These are phyloP conservation scores for Cladorrhinum samala DNA, from an alignment of 495 filamentous ascomycete genomes.

Conservation along the genomic window DNA sequence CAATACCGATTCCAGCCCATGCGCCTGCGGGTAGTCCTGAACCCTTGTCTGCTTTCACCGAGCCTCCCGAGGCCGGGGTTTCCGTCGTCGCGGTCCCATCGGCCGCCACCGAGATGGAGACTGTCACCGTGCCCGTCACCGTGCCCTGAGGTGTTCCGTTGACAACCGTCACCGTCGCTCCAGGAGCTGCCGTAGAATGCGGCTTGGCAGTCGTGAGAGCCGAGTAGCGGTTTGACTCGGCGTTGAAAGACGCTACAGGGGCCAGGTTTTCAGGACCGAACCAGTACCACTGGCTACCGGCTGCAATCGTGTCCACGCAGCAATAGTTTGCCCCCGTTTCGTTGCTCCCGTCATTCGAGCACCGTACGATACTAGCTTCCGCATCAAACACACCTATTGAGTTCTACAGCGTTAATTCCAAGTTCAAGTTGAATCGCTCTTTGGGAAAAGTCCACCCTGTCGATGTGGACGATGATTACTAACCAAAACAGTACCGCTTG, in stretches of 20 bases:
- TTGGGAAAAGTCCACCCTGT: too few relatives aligned
- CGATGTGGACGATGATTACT: too few relatives aligned
- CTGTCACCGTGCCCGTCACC: too few relatives aligned
- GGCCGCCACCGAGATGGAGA: neutral
- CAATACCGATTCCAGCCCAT: neutral
- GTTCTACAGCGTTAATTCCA: too few relatives aligned
- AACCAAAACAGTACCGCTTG: neutral
- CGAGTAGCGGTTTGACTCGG: neutral
- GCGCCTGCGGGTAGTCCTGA: neutral
- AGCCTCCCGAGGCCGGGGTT: neutral
- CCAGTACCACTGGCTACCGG: neutral
- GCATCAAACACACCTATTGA: neutral
- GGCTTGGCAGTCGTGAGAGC: neutral
- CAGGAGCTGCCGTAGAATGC: neutral
- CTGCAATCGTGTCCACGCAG: neutral
- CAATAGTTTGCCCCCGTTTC: neutral
- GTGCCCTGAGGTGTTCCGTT: too few relatives aligned
- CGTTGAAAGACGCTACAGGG: neutral
- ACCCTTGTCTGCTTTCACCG: neutral
- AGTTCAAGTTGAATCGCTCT: too few relatives aligned
- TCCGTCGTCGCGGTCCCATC: neutral
- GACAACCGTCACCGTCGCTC: neutral
- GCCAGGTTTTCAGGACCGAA: neutral
- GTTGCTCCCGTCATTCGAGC: neutral
- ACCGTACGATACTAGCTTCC: neutral